Evolutionary conservation across 2,329 filamentous ascomycete genomes (phyloP).

Genomic region (Neofusicoccum laricinum): DNA sequence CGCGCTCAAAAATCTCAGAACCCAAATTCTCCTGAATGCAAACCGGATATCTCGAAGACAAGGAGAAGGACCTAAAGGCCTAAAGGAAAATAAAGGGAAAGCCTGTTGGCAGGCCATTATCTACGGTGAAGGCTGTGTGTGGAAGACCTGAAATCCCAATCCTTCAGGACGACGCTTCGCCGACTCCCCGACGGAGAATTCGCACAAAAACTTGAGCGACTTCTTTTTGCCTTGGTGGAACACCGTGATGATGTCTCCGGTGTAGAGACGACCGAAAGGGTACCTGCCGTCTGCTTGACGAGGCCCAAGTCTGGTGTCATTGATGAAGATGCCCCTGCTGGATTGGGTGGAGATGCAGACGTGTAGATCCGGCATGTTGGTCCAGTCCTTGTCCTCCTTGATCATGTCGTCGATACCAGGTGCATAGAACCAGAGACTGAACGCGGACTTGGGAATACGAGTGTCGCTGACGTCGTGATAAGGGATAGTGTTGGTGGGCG

Average conservation of each 20-base stretch:
- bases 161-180: constrained; percentile 17
- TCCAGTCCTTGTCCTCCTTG: constrained; percentile 52
- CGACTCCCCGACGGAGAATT: constrained; percentile 42
- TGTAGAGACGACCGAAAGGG: constrained; percentile 66
- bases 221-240: constrained; percentile 52
- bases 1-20: not conserved
- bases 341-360: constrained; percentile 80
- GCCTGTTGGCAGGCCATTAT: not conserved
- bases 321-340: constrained; percentile 72
- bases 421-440: constrained; percentile 74
- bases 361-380: constrained; percentile 54
- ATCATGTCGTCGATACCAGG: constrained; percentile 60
- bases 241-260: constrained; percentile 73
- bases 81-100: not conserved
- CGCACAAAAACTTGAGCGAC: constrained; percentile 42
- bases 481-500: constrained; percentile 63
- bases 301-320: constrained; percentile 64
- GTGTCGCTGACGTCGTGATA: constrained; percentile 63
- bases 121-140: not conserved
- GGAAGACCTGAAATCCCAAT: not conserved
- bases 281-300: constrained; percentile 50
- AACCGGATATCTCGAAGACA: not conserved
- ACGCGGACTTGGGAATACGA: constrained; percentile 76
- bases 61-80: not conserved
- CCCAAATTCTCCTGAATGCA: not conserved